Evolutionary conservation across 257 asterid genomes (phyloP).

Genomic region (Gentiana dahurica): DNA sequence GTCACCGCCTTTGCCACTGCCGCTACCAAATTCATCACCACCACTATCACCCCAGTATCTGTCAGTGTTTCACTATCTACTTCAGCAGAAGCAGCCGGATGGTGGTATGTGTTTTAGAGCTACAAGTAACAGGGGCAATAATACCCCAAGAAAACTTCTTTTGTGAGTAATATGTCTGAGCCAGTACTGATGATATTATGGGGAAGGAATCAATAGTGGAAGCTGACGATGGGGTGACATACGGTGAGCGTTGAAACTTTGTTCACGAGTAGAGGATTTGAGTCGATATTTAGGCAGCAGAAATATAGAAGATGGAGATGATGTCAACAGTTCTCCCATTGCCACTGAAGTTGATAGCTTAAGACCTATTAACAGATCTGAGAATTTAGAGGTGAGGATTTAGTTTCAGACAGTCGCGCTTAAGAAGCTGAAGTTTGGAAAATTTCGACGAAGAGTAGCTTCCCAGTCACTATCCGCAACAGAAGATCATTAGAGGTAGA

Average conservation of each 20-base stretch:
- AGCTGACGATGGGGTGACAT: conserved; percentile 18
- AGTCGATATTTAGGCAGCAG: conserved; percentile 31
- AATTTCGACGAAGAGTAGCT: conserved; percentile 53
- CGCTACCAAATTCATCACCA: conserved; percentile 7
- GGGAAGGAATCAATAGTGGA: conserved; percentile 13
- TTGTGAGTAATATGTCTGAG: conserved; percentile 16
- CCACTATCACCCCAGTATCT: conserved; percentile 42
- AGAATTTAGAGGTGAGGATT: conserved; percentile 3
- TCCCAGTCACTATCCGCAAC: conserved; percentile 41
- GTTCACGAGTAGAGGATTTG: conserved; percentile 23
- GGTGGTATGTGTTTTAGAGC: conserved; percentile 51
- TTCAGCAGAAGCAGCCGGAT: conserved; percentile 56
- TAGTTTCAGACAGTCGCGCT: conserved; percentile 10
- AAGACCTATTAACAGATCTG: conserved; percentile 2
- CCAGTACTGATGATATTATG: conserved; percentile 12
- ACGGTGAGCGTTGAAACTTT: conserved; percentile 13
- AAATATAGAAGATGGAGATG: conserved; percentile 44
- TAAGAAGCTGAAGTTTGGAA: conserved; percentile 26
- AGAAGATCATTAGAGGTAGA: background rate
- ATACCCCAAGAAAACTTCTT: conserved; percentile 19
- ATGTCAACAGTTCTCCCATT: conserved; percentile 59
- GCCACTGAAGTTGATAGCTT: conserved; percentile 7
- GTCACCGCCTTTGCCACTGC: conserved; percentile 3
- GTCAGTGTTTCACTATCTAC: conserved; percentile 45
- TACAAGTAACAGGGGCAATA: conserved; percentile 36